Evolutionary conservation across 306 rosid genomes (phyloP), one percentile per base, ranked within the genome.

Genomic region (Canavalia gladiata): DNA sequence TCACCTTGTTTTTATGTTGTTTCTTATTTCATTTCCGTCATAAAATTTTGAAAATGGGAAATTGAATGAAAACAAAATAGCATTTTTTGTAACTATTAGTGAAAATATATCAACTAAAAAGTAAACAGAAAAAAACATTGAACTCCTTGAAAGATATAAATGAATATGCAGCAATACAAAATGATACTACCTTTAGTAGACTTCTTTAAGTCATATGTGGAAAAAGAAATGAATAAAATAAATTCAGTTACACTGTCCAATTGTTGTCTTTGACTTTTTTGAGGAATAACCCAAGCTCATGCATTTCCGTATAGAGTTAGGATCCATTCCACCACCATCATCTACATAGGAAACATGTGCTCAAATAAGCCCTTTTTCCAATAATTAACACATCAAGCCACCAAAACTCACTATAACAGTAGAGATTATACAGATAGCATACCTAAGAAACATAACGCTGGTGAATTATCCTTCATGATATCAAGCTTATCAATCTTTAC

Each of bases 241-340:
- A 71, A 50, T 55, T 57, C 47, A 70, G 46, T 84, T 88, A 91
- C 99, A 95, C 81, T 95, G 99, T 78, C 99, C 99, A 62, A 95
- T 95, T 42, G 99, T 95, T 62, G 94, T 88, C 77, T 93, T 88
- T 25, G 97, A 73, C 92, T 95, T 95, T 93, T 93, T 95, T 55
- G 99, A 89, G 12, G 99, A 95, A 83, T 91, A 95, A 12, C 97
- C 99, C 91, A 95, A 85, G 89, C 99, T 95, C 97, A 95, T 91
- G 88, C 99, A 95, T 70, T 93, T 95, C 62, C 99, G 90, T 63
- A 95, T 75, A 52, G 87, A 59, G 56, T 86, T 87, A 37, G 97
- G 97, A 77, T 89, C 86, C 99, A 95, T 93, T 82, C 99, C 97
- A 59, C 94, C 95, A 75, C 99, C 99, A 88, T 93, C 94, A 85